phyloP scores from a whole-genome alignment of 352 stramenopile genomes.

The Phytopythium boreale region DNA sequence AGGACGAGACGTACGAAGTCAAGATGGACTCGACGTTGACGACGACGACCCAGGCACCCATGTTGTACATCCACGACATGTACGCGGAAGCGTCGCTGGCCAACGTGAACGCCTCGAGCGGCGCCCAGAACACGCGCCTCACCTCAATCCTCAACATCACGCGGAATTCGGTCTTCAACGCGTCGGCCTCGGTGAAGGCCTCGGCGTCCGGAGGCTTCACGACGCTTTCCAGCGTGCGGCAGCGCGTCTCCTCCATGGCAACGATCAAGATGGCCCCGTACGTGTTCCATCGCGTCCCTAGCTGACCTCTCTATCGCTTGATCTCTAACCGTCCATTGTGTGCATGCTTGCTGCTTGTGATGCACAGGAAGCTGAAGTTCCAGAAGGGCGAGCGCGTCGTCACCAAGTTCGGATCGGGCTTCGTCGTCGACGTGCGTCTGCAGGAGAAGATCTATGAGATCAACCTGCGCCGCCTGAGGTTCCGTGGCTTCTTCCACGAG shows the following conservation, averaged over 20 bases:
- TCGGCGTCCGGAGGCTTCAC: constrained; percentile 51
- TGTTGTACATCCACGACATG: constrained; percentile 47
- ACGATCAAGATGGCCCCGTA: constrained; percentile 68
- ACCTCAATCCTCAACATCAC: constrained; percentile 75
- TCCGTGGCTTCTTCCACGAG: constrained; percentile 76
- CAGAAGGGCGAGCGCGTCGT: constrained; percentile 77
- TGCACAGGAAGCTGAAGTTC: constrained; percentile 55
- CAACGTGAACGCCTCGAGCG: constrained; percentile 17
- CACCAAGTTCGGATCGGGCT: constrained; percentile 77
- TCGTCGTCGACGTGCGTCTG: constrained; percentile 51
- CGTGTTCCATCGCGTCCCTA: constrained; percentile 11
- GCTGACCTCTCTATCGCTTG: background rate
- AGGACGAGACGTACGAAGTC: constrained; percentile 57
- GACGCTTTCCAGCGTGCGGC: constrained; percentile 62
- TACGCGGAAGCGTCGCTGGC: constrained; percentile 40
- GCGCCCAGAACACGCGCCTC: constrained; percentile 40
- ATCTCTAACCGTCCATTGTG: constrained; percentile 5
- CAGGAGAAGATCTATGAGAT: constrained; percentile 79
- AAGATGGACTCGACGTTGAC: constrained; percentile 32
- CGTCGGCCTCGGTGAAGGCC: constrained; percentile 58
- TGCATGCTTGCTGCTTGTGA: constrained; percentile 1
- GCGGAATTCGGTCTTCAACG: constrained; percentile 64
- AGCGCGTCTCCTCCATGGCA: constrained; percentile 65
- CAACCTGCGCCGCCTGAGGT: constrained; percentile 69
- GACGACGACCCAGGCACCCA: constrained; percentile 18